Percentiles rank a stretch among this genome's conserved stretches.
phyloP scores from a whole-genome alignment of 2,329 filamentous ascomycete genomes.

The Phaeosphaeriaceae sp. region DNA sequence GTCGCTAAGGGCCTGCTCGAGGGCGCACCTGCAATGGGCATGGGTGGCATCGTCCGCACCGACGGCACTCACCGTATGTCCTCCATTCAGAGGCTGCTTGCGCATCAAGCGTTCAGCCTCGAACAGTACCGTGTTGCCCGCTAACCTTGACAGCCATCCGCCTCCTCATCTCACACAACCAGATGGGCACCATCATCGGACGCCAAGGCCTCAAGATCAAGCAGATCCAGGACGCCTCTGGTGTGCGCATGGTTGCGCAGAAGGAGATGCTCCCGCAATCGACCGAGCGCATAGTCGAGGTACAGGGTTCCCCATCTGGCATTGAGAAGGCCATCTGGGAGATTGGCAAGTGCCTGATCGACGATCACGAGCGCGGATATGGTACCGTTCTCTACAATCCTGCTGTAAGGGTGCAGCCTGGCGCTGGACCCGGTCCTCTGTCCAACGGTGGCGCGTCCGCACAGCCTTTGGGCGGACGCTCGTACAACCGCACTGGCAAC shows the following conservation, averaged over 20 bases:
- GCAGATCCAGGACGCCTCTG: constrained; percentile 96
- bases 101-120: background rate
- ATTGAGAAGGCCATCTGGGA: constrained; percentile 98
- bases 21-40: constrained; percentile 91
- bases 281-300: constrained; percentile 95
- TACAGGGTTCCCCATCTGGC: constrained; percentile 91
- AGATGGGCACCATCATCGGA: constrained; percentile 99
- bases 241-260: constrained; percentile 98
- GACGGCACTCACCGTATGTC: constrained; percentile 93
- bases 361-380: constrained; percentile 96
- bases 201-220: constrained; percentile 98
- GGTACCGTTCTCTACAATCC: constrained; percentile 98
- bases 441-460: constrained; percentile 59
- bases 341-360: constrained; percentile 97
- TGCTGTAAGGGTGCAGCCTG: constrained; percentile 81
- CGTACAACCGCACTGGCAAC: constrained; percentile 92
- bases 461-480: constrained; percentile 60
- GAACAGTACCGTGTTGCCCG: background rate
- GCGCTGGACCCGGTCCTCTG: constrained; percentile 59
- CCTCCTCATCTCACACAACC: constrained; percentile 97
- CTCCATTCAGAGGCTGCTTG: background rate
- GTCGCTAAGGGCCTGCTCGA: constrained; percentile 92
- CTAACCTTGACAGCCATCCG: constrained; percentile 75
- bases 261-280: constrained; percentile 99
- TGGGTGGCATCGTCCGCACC: constrained; percentile 83